Evolutionary conservation across 1,284 basidiomycete genomes (phyloP), one percentile per base, ranked within the genome.

Genomic region (Xerocomus amazonicus): DNA sequence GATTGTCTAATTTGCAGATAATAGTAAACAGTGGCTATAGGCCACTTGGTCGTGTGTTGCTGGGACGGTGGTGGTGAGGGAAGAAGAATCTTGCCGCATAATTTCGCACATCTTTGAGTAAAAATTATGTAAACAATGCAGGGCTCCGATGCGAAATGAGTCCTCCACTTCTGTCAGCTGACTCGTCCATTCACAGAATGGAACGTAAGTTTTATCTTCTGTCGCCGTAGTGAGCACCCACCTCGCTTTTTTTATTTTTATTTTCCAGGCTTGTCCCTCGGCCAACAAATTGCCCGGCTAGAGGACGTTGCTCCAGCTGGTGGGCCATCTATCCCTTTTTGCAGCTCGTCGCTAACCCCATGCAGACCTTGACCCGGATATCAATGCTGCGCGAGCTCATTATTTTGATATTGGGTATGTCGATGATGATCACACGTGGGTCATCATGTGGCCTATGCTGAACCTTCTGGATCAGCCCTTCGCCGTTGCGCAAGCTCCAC

Each of bases 271-370:
- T 65, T 83, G 40, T 81, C 87, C 3, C 79, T 95, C 33, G 87
- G 87, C 4, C 79, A 93, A 64, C 91, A 94, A 64, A 81, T 95
- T 46, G 87, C 86, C 37, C 77, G 87, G 63, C 79, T 95, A 39
- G 78, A 87, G 45, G 79, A 88, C 48, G 73, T 84, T 31, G 77
- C 82, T 19, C 88, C 89, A 55, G 68, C 74, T 45, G 85, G 89
- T 84, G 61, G 56, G 77, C 67, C 31, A 5, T 16, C 32, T 38
- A 32, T 32, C 41, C 37, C 27, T 41, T 37, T 33, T 41, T n/a
- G 32, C 14, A 16, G 32, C 34, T 43, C 37, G 44, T 32, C 57
- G 45, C 40, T 55, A 50, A 50, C 39, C 47, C 27, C 39, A 48
- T 45, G 28, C 50, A 90, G 90, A 92, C 61, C 74, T 84, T 61